phyloP scores from a whole-genome alignment of 148 eudicot genomes.

The Linanthus parryae region DNA sequence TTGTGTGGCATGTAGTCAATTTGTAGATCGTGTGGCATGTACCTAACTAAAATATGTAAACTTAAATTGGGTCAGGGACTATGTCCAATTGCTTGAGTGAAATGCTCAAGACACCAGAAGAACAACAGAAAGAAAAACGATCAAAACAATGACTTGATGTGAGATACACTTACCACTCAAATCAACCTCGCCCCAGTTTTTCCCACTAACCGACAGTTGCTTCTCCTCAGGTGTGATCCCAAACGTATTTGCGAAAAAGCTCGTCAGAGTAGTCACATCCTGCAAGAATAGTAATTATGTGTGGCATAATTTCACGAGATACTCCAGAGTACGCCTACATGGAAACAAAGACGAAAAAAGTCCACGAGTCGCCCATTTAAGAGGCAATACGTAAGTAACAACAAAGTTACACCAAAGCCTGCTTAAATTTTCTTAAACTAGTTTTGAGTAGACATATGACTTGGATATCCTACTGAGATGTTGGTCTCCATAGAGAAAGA shows the following conservation, averaged over 20 bases:
- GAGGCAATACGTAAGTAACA: background rate
- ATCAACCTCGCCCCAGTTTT: conserved; percentile 95
- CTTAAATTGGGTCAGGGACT: too few relatives aligned
- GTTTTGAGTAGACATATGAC: background rate
- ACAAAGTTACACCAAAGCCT: background rate
- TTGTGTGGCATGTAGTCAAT: too few relatives aligned
- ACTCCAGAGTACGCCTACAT: too few relatives aligned
- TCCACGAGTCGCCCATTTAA: background rate
- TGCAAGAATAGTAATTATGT: conserved; percentile 24
- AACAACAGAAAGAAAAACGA: background rate
- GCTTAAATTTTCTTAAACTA: background rate
- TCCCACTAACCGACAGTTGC: conserved; percentile 90
- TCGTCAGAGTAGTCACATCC: conserved; percentile 74
- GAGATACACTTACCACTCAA: conserved; percentile 52
- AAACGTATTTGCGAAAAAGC: conserved; percentile 55
- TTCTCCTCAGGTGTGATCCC: conserved; percentile 81
- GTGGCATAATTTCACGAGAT: too few relatives aligned
- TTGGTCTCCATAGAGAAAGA: too few relatives aligned
- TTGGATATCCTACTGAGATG: too few relatives aligned
- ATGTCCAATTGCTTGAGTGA: too few relatives aligned
- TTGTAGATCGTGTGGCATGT: too few relatives aligned
- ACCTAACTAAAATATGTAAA: too few relatives aligned
- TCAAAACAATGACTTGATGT: background rate
- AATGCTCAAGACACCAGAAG: background rate
- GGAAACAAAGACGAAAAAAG: background rate